phyloP scores from a whole-genome alignment of 1,284 basidiomycete species.

The Cystobasidium sp. region DNA sequence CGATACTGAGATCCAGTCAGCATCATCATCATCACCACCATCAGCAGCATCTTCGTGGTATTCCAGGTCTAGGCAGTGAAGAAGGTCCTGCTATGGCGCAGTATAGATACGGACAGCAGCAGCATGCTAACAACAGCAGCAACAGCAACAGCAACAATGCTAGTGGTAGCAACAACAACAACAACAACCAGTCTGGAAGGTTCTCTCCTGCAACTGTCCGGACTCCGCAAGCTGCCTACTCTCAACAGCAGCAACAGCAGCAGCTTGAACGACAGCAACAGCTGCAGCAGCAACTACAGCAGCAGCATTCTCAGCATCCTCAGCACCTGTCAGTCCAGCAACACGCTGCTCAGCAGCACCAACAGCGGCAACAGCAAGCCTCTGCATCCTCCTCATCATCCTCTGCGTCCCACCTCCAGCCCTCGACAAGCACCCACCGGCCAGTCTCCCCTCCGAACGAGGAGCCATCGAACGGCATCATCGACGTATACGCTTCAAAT shows the following conservation, averaged over 20 bases:
- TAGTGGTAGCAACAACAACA: neutral
- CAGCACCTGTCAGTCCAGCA: neutral
- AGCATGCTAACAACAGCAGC: slow-evolving; percentile 15
- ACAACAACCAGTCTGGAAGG: neutral
- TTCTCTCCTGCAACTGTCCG: slow-evolving; percentile 9
- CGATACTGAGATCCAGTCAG: too few species aligned
- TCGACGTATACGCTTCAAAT: slow-evolving; percentile 91
- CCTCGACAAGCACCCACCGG: neutral
- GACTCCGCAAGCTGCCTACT: slow-evolving; percentile 4
- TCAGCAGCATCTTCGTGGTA: neutral
- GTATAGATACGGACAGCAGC: slow-evolving; percentile 23
- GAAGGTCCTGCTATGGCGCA: slow-evolving; percentile 1
- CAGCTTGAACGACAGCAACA: slow-evolving; percentile 5
- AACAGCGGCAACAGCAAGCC: neutral
- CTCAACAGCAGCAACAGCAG: neutral
- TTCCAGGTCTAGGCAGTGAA: neutral
- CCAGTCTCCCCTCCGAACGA: slow-evolving; percentile 20
- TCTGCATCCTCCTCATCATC: neutral
- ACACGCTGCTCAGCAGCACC: neutral
- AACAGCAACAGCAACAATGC: neutral
- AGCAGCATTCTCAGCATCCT: slow-evolving; percentile 17
- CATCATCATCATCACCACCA: too few species aligned
- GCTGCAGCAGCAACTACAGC: neutral
- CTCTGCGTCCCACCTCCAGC: neutral
- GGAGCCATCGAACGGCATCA: slow-evolving; percentile 17